A percentile compares a stretch with the other conserved stretches of the same genome.
These are phyloP conservation scores for Talaromyces rugulosus DNA, from an alignment of 2,329 filamentous ascomycete genomes.

Conservation along the genomic window DNA sequence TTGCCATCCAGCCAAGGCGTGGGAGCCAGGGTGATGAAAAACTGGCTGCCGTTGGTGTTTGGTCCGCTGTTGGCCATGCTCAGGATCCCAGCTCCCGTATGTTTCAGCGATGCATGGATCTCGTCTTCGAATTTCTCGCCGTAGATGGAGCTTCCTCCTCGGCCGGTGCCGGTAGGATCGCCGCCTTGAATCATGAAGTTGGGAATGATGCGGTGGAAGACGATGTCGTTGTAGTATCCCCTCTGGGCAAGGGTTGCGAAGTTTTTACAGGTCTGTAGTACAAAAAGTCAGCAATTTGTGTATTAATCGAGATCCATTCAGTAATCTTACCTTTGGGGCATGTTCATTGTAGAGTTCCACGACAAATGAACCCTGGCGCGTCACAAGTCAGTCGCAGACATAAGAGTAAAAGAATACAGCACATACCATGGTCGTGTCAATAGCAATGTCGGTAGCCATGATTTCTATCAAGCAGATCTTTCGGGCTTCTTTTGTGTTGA, in stretches of 20 bases:
- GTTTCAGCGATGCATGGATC: constrained; percentile 71
- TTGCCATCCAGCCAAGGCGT: constrained; percentile 97
- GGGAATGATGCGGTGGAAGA: constrained; percentile 93
- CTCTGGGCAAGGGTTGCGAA: constrained; percentile 74
- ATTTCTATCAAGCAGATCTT: constrained; percentile 7
- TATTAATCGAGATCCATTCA: neutral
- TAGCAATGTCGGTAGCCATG: constrained; percentile 73
- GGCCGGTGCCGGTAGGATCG: constrained; percentile 89
- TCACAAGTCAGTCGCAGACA: constrained; percentile 15
- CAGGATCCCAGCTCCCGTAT: constrained; percentile 89
- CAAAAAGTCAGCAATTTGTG: constrained; percentile 15
- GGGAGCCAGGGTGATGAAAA: constrained; percentile 91
- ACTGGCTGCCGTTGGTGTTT: constrained; percentile 91
- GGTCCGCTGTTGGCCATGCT: constrained; percentile 95
- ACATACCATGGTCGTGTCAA: constrained; percentile 80
- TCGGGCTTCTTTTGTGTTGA: neutral
- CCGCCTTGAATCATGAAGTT: constrained; percentile 96
- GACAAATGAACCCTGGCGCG: constrained; percentile 67
- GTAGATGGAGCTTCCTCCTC: constrained; percentile 84
- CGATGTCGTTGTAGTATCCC: constrained; percentile 80
- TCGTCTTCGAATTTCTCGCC: constrained; percentile 94
- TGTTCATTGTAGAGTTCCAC: constrained; percentile 88
- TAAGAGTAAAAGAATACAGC: neutral
- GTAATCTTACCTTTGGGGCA: constrained; percentile 61
- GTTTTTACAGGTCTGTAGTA: constrained; percentile 69